A percentile compares a stretch with the other conserved stretches of the same genome.
Evolutionary conservation across 305 asterid species (phyloP).

Genomic region (Solanum chacoense): DNA sequence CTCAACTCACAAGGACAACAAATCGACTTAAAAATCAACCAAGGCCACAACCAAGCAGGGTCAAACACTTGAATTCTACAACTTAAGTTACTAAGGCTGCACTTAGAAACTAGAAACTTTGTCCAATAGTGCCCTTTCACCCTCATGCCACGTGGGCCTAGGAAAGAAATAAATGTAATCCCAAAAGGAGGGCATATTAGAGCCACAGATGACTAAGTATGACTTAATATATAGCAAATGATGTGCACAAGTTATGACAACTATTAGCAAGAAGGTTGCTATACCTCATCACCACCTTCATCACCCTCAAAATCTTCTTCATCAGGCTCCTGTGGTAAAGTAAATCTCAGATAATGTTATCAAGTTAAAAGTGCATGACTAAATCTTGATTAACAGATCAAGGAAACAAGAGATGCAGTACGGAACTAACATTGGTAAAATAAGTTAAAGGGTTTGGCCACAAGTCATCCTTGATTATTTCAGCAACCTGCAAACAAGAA

Average conservation of each 20-base stretch:
- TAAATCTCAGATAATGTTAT: neutral
- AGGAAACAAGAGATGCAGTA: neutral
- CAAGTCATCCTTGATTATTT: constrained; percentile 87
- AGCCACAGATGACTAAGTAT: neutral
- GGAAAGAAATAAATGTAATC: neutral
- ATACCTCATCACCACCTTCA: constrained; percentile 64
- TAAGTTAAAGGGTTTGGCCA: constrained; percentile 91
- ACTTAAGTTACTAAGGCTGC: neutral
- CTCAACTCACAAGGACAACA: neutral
- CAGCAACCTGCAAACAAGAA: constrained; percentile 56
- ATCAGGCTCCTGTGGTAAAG: constrained; percentile 53
- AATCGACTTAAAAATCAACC: neutral
- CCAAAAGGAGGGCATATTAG: neutral
- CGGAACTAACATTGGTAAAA: constrained; percentile 46
- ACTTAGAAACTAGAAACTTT: neutral
- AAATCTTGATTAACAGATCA: neutral
- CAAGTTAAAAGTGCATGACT: neutral
- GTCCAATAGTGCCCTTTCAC: neutral
- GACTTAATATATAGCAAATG: neutral
- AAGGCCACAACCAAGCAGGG: neutral
- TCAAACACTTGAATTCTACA: neutral
- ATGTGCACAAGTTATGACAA: neutral
- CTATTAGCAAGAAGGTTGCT: neutral
- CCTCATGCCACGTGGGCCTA: neutral
- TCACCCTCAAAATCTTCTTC: constrained; percentile 51